Evolutionary conservation across 192 early-diverging fungal species (phyloP), one percentile per base, ranked within the genome.

Genomic region (Podila horticola): DNA sequence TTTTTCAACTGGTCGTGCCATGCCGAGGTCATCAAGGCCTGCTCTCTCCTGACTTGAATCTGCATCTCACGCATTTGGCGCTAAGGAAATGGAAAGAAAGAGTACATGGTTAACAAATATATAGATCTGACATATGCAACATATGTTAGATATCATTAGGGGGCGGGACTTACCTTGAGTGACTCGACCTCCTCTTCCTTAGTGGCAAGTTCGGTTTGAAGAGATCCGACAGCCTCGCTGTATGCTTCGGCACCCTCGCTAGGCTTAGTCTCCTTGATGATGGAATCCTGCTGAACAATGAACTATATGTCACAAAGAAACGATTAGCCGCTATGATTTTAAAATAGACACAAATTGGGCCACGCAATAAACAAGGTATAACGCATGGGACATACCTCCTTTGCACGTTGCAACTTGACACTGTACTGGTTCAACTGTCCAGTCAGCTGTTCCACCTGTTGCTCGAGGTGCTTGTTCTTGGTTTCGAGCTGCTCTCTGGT

Each of bases 11-110:
- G 64, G 67, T 92, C 87, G 70, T 91, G 88, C 91, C 91, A 98
- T 10, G 97, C 95, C 17, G 93, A 94, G 41, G 91, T 86, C 71
- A 98, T 94, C 55, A 96, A 83, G 62, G 86, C 87, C 69, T 95
- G 92, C 74, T 98, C 97, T 34, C 93, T 89, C 74, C 85, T 86
- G 66, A 86, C 89, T 74, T 92, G 93, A 24, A 87, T 82, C 69
- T 93, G 87, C 20, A 90, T 88, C 70, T 97, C 94, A 51, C 87
- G 84, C 63, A 94, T 83, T 74, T 94, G 91, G 36, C 91, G 85
- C 86, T 92, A 79, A 58, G 84, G 69, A 61, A 75, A 69, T 55
- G 74, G 77, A 62, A 68, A 73, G 69, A n/a, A 84, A 77, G 59
- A 75, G 74, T 57, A 74, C 52, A 64, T 3, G 24, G 10, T 28